Conservation (phyloP, 768 basidiomycete genomes). For the Trametopsis cervina region DNA sequence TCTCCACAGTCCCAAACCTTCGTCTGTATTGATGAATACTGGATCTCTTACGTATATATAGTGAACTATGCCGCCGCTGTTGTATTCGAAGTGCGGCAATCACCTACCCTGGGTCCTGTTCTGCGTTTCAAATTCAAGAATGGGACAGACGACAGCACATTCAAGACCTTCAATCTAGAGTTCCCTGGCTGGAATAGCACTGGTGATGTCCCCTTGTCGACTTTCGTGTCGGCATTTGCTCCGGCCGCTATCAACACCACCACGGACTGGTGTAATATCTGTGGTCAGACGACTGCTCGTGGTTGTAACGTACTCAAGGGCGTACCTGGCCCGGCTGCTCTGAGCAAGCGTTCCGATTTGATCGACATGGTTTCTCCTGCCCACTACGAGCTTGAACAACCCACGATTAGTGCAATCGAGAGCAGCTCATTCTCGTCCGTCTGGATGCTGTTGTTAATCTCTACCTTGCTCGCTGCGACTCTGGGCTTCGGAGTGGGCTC, state of each 20-base stretch:
- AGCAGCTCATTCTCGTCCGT: too few species aligned
- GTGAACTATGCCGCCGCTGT: constrained; percentile 57
- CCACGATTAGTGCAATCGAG: too few species aligned
- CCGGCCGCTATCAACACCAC: constrained; percentile 45
- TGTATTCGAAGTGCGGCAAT: constrained; percentile 52
- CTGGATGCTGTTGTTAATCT: too few species aligned
- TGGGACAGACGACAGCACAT: constrained; percentile 42
- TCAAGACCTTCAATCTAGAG: constrained; percentile 35
- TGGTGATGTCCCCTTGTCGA: constrained; percentile 48
- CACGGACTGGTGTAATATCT: constrained; percentile 51
- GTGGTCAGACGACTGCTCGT: constrained; percentile 48
- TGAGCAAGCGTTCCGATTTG: too few species aligned
- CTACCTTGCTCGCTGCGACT: too few species aligned
- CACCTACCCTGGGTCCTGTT: constrained; percentile 37
- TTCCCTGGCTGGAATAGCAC: constrained; percentile 33
- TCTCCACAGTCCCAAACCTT: too few species aligned
- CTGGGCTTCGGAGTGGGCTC: too few species aligned
- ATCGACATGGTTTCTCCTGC: too few species aligned
- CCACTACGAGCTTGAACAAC: too few species aligned
- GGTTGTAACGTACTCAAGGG: constrained; percentile 51
- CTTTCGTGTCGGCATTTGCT: constrained; percentile 39
- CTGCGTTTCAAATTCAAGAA: constrained; percentile 68
- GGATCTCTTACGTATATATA: constrained; percentile 18
- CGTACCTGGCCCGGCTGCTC: too few species aligned
- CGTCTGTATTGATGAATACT: background rate